Percentiles rank a stretch among this genome's conserved stretches.
These are phyloP conservation scores for Circinella umbellata DNA, from an alignment of 371 early-diverging fungal genomes.

Conservation along the genomic window DNA sequence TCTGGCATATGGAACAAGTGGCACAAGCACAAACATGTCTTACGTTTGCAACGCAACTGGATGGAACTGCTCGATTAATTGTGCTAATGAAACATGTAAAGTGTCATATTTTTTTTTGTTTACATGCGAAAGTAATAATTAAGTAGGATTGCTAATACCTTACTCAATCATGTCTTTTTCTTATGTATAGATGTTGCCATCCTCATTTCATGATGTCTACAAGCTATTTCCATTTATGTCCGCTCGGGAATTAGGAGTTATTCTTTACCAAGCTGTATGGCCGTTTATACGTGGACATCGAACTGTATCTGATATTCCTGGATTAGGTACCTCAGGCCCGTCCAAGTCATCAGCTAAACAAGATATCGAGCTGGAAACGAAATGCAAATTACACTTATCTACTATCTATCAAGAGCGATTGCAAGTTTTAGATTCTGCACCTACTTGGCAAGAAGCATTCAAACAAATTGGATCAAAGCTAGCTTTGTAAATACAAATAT, in stretches of 20 bases:
- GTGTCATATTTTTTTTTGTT: no score
- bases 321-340: constrained; percentile 13
- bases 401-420: constrained; percentile 27
- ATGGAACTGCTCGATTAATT: constrained; percentile 36
- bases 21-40: constrained; percentile 32
- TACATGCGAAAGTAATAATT: no score
- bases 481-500: neutral
- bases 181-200: constrained; percentile 26
- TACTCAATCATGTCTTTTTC: no score
- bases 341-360: neutral
- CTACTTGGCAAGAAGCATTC: constrained; percentile 28
- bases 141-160: no score
- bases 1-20: constrained; percentile 54
- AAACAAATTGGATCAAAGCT: neutral
- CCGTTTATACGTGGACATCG: constrained; percentile 33
- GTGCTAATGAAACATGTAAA: constrained; percentile 18
- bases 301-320: constrained; percentile 10
- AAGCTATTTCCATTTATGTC: constrained; percentile 43
- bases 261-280: constrained; percentile 43
- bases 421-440: constrained; percentile 19
- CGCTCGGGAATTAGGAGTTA: constrained; percentile 38
- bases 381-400: constrained; percentile 22
- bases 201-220: constrained; percentile 24
- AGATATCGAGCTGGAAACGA: constrained; percentile 21
- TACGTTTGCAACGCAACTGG: constrained; percentile 45